A percentile compares a stretch with the other conserved stretches of the same genome.
Conservation (phyloP, 2,329 filamentous ascomycete species). For the Bipolaris oryzae region DNA sequence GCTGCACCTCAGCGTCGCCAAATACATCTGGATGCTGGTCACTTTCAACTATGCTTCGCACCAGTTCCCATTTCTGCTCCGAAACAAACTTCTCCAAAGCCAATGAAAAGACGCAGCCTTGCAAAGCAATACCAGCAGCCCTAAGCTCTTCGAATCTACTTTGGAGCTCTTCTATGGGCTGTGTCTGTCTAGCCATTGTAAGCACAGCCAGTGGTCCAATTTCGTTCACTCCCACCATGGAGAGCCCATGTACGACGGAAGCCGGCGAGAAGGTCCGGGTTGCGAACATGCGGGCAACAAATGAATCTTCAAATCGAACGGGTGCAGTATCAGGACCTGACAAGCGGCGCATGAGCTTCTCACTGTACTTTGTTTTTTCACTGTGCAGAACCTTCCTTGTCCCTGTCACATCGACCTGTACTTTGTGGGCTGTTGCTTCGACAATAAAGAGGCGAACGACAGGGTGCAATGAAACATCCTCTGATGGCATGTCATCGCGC, state of each 20-base stretch:
- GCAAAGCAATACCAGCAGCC: constrained; percentile 66
- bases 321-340: constrained; percentile 52
- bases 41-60: constrained; percentile 60
- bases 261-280: constrained; percentile 75
- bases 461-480: constrained; percentile 37
- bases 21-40: constrained; percentile 70
- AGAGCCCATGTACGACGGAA: constrained; percentile 71
- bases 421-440: constrained; percentile 23
- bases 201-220: constrained; percentile 80
- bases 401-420: constrained; percentile 9
- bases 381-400: constrained; percentile 12
- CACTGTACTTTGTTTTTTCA: constrained; percentile 28
- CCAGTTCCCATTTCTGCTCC: constrained; percentile 59
- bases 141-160: constrained; percentile 66
- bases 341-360: constrained; percentile 43
- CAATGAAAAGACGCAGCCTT: constrained; percentile 67
- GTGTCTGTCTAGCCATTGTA: constrained; percentile 73
- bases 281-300: constrained; percentile 83
- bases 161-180: constrained; percentile 61
- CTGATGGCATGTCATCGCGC: constrained; percentile 48
- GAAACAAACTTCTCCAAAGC: constrained; percentile 69
- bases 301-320: constrained; percentile 62
- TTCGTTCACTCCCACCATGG: constrained; percentile 70
- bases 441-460: constrained; percentile 39
- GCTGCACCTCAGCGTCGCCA: constrained; percentile 62